Percentiles rank a stretch among this genome's conserved stretches.
Evolutionary conservation across 192 early-diverging fungal species (phyloP).

Genomic region (Dissophora globulifera): DNA sequence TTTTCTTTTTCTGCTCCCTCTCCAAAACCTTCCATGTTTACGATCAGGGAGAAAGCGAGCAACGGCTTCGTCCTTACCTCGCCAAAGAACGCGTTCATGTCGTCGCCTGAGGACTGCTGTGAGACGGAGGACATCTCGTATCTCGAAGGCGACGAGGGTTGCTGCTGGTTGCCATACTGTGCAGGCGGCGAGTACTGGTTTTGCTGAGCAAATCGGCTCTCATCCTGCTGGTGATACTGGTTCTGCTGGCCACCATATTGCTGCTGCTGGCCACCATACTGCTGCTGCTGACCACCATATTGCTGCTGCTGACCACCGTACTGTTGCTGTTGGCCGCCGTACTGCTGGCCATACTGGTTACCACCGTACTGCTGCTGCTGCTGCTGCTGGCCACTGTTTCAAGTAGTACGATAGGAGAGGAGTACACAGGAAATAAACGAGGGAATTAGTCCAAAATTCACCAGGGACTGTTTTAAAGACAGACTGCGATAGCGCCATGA

Average conservation of each 20-base stretch:
- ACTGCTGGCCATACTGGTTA: conserved; percentile 29
- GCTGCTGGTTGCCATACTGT: conserved; percentile 30
- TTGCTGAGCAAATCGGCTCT: conserved; percentile 41
- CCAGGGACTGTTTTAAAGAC: too few species aligned
- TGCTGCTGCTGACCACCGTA: conserved; percentile 20
- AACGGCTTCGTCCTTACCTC: too few species aligned
- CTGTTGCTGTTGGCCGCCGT: conserved; percentile 20
- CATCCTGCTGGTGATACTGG: conserved; percentile 21
- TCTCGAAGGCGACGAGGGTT: conserved; percentile 25
- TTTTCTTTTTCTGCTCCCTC: conserved; percentile 8
- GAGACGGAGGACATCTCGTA: conserved; percentile 41
- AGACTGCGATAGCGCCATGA: too few species aligned
- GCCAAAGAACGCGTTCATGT: conserved; percentile 47
- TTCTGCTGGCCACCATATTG: conserved; percentile 22
- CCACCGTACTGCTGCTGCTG: conserved; percentile 19
- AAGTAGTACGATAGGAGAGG: neutral
- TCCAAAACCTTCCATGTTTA: too few species aligned
- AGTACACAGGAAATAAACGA: neutral
- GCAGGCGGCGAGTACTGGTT: conserved; percentile 33
- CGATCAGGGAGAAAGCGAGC: too few species aligned
- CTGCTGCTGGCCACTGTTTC: conserved; percentile 25
- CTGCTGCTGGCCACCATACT: conserved; percentile 38
- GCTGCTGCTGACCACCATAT: conserved; percentile 21
- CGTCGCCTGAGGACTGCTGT: conserved; percentile 16
- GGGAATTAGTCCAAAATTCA: too few species aligned